phyloP scores from a whole-genome alignment of 2,329 filamentous ascomycete genomes.

The Aspergillus udagawae region DNA sequence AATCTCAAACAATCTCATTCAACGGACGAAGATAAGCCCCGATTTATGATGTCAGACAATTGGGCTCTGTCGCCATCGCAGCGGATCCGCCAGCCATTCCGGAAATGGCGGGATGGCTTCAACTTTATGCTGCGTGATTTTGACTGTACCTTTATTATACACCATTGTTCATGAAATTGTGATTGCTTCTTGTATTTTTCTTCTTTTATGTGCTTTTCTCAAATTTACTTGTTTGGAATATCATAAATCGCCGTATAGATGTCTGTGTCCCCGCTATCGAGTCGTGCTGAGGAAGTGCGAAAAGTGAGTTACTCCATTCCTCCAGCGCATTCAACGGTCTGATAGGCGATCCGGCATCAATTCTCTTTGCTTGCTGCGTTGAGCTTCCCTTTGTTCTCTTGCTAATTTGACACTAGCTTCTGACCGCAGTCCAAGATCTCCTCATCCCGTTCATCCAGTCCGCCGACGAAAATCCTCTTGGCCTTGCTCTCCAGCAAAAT shows the following conservation, averaged over 20 bases:
- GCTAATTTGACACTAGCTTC: constrained; percentile 23
- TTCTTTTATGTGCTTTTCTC: neutral
- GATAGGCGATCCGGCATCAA: neutral
- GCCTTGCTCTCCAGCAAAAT: constrained; percentile 12
- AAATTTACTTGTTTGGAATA: neutral
- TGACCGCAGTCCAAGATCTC: constrained; percentile 40
- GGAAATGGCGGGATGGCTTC: neutral
- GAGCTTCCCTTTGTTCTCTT: neutral
- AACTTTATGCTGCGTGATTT: neutral
- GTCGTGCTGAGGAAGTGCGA: constrained; percentile 40
- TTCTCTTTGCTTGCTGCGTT: neutral
- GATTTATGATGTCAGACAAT: constrained; percentile 20
- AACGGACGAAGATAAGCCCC: neutral
- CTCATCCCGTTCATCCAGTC: constrained; percentile 43
- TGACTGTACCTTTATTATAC: constrained; percentile 8
- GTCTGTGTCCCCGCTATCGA: constrained; percentile 18
- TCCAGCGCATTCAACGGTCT: neutral
- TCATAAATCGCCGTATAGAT: constrained; percentile 14
- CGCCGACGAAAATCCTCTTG: constrained; percentile 33
- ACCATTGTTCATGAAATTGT: neutral
- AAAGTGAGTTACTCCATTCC: constrained; percentile 30
- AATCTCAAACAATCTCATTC: neutral
- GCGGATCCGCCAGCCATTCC: constrained; percentile 7
- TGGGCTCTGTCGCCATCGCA: constrained; percentile 21
- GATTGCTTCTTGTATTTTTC: neutral